phyloP scores from a whole-genome alignment of 1,284 basidiomycete species.

The Singerocomus rubriflavus region DNA sequence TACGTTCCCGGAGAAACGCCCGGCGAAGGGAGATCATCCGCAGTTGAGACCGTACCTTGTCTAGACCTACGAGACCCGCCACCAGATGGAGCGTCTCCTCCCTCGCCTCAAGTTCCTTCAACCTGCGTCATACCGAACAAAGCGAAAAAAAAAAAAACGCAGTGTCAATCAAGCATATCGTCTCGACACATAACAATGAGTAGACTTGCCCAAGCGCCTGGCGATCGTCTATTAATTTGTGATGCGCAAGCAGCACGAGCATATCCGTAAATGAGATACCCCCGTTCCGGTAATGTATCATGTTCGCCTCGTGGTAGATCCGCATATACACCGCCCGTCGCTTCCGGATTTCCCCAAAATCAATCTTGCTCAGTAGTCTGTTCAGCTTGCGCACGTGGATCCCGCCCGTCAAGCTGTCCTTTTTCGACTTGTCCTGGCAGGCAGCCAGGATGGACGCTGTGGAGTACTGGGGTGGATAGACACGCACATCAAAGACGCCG shows the following conservation, averaged over 20 bases:
- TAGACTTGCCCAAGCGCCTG: slow-evolving; percentile 77
- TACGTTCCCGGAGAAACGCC: slow-evolving; percentile 54
- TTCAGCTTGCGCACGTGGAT: slow-evolving; percentile 69
- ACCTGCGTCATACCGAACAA: slow-evolving; percentile 40
- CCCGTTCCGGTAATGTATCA: slow-evolving; percentile 65
- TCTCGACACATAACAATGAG: background rate
- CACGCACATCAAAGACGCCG: slow-evolving; percentile 82
- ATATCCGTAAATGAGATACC: slow-evolving; percentile 93
- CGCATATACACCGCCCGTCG: slow-evolving; percentile 70
- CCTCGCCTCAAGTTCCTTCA: slow-evolving; percentile 78
- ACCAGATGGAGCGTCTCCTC: slow-evolving; percentile 79
- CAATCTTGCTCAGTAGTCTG: slow-evolving; percentile 57
- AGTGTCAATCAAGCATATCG: background rate
- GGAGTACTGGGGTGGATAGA: slow-evolving; percentile 72
- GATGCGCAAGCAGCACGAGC: slow-evolving; percentile 85
- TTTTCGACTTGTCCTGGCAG: slow-evolving; percentile 37
- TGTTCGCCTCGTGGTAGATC: slow-evolving; percentile 82
- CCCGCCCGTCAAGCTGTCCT: slow-evolving; percentile 42
- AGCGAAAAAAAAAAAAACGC: background rate
- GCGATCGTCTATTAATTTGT: slow-evolving; percentile 88
- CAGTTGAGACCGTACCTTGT: slow-evolving; percentile 77
- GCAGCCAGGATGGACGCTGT: slow-evolving; percentile 56
- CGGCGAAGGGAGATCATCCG: slow-evolving; percentile 73
- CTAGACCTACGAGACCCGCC: slow-evolving; percentile 78
- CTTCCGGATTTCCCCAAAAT: slow-evolving; percentile 59